Evolutionary conservation across 2,329 filamentous ascomycete species (phyloP).

Genomic region (Sclerotinia glacialis): DNA sequence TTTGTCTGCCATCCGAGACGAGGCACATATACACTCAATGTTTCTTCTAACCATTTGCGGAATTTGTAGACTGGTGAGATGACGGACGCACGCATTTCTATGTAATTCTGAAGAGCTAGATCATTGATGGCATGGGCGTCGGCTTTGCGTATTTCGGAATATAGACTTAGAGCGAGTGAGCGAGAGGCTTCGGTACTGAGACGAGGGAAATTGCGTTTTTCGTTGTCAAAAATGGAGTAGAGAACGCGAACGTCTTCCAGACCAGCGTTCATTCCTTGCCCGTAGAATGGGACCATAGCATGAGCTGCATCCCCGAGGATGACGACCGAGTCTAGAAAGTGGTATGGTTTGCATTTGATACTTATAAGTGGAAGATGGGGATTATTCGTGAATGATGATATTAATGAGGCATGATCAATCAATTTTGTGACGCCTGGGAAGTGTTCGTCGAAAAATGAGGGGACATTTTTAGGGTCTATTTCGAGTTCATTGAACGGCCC

Average conservation of each 20-base stretch:
- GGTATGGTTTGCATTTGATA: conserved; percentile 89
- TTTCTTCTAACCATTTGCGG: conserved; percentile 84
- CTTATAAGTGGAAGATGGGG: conserved; percentile 90
- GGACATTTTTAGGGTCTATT: conserved; percentile 55
- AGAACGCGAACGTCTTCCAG: conserved; percentile 90
- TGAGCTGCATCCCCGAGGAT: conserved; percentile 93
- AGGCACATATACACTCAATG: conserved; percentile 72
- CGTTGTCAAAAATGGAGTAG: conserved; percentile 72
- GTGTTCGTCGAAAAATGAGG: conserved; percentile 73
- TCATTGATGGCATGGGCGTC: conserved; percentile 92
- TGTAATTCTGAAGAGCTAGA: conserved; percentile 84
- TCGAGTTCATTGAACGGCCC: conserved; percentile 67
- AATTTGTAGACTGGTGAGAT: conserved; percentile 72
- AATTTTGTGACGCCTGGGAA: conserved; percentile 82
- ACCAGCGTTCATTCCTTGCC: conserved; percentile 95
- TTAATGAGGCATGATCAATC: conserved; percentile 65
- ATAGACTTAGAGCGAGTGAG: conserved; percentile 70
- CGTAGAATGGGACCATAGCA: conserved; percentile 98
- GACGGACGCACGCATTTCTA: conserved; percentile 89
- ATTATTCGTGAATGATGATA: conserved; percentile 73
- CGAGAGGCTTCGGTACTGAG: conserved; percentile 49
- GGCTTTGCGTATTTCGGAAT: conserved; percentile 68
- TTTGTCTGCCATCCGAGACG: conserved; percentile 84
- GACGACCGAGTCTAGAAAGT: conserved; percentile 72
- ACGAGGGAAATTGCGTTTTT: conserved; percentile 46